Conservation (phyloP, 1,284 basidiomycete genomes). For the Takashimella koratensis region DNA sequence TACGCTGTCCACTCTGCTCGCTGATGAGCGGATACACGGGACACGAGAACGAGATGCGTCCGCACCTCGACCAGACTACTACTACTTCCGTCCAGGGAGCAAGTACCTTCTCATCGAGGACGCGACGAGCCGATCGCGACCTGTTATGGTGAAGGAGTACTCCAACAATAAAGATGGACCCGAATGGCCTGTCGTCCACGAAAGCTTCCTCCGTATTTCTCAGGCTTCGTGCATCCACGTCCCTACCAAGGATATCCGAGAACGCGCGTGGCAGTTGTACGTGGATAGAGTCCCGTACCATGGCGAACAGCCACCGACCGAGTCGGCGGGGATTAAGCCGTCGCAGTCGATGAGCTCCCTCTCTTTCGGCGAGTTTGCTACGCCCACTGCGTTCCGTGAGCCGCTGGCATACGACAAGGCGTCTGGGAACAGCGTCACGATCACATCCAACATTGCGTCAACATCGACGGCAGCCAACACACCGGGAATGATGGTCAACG, state of each 20-base stretch:
- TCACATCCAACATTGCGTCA: constrained; percentile 84
- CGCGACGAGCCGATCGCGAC: constrained; percentile 64
- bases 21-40: constrained; percentile 83
- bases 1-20: constrained; percentile 61
- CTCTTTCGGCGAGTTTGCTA: background rate
- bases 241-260: constrained; percentile 34
- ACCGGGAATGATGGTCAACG: constrained; percentile 23
- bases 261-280: constrained; percentile 38
- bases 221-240: constrained; percentile 17
- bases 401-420: constrained; percentile 63
- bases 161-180: constrained; percentile 40
- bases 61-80: constrained; percentile 79
- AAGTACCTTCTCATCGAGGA: constrained; percentile 90
- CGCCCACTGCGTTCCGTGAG: constrained; percentile 24
- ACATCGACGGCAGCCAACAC: constrained; percentile 58
- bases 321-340: constrained; percentile 22
- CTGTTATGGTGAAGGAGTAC: constrained; percentile 57
- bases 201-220: constrained; percentile 43
- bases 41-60: constrained; percentile 84
- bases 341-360: constrained; percentile 21
- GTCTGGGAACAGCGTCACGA: constrained; percentile 88
- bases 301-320: constrained; percentile 32
- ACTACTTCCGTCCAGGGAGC: constrained; percentile 77
- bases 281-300: constrained; percentile 35
- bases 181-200: constrained; percentile 55